Percentiles rank a stretch among this genome's conserved stretches.
Conservation (phyloP, 306 rosid genomes). For the Cucumis hystrix region DNA sequence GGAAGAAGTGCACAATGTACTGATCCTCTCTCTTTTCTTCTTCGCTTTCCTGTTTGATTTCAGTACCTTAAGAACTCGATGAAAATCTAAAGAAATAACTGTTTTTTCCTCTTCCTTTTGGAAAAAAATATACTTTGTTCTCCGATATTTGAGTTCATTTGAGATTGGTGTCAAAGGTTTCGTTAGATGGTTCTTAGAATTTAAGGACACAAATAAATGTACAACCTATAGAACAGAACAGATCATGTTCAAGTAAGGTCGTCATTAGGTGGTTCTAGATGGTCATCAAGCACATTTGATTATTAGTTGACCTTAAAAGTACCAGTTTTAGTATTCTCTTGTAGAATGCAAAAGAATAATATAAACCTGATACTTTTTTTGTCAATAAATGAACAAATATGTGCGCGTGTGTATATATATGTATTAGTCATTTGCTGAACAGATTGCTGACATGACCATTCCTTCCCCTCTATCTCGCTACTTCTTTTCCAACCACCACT, state of each 20-base stretch:
- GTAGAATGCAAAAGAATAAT: no score
- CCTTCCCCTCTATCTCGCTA: background rate
- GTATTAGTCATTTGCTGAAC: no score
- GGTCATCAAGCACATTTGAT: background rate
- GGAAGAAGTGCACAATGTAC: background rate
- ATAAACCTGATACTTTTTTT: no score
- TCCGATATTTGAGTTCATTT: background rate
- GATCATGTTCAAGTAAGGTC: no score
- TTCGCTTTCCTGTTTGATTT: background rate
- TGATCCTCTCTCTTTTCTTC: background rate
- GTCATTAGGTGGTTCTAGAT: background rate
- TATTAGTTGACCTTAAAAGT: background rate
- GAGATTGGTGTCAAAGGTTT: background rate
- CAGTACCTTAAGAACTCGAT: no score
- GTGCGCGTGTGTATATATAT: no score
- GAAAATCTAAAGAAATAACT: background rate
- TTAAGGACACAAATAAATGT: no score
- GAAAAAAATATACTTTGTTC: background rate
- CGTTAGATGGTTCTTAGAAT: background rate
- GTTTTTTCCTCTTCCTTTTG: background rate
- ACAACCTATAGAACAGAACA: no score
- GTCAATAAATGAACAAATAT: no score
- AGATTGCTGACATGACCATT: background rate
- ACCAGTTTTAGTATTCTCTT: no score
- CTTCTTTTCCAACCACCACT: background rate